Base-by-base conservation (phyloP, 2,329 filamentous ascomycete species). In the Aspergillus transmontanensis region DNA sequence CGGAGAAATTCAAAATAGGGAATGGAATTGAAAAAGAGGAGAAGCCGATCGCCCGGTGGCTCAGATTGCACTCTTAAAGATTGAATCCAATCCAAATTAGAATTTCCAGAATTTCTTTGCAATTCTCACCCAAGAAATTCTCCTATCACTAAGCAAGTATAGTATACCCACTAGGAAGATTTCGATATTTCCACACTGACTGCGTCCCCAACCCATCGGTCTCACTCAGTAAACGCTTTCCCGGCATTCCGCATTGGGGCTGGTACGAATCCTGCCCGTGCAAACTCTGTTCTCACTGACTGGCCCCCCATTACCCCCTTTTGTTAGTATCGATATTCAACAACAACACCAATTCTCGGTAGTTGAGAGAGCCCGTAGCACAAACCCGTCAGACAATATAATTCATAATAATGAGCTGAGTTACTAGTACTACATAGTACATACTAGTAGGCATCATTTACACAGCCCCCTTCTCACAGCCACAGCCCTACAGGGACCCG, bases 21-120 rank as follows among this genome's bases (percentile, higher is more conserved):
- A 65, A 64, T 61, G 61, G 55, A 58, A 57, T 26, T 26, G 16
- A 58, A 58, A 60, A 60, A 51, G 28, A 51, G 16, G 16, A 32
- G 28, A 51, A 26, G 45, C 21, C 45, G 48, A n/a, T 26, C 46
- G n/a, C 16, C 14, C 26, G 16, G 48, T 50, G 46, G 48, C n/a
- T 51, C 16, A 51, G 48, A 51, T 51, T 32, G 16, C 28, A 19
- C 39, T 41, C 16, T 41, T 32, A 32, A 32, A 51, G 19, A n/a
- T 32, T 32, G 26, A 32, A 21, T 51, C 28, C 48, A 32, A 34
- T 51, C 30, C 19, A 21, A 51, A n/a, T 30, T 50, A 9, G 11
- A 14, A 9, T 50, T 30, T 30, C 26, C 26, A 14, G 23, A 10
- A 48, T 50, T 30, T 50, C 46, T n/a, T 50, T 16, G 26, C 26